A percentile compares a stretch with the other conserved stretches of the same genome.
phyloP scores from a whole-genome alignment of 2,329 filamentous ascomycete genomes.

The Metarhizium brunneum region DNA sequence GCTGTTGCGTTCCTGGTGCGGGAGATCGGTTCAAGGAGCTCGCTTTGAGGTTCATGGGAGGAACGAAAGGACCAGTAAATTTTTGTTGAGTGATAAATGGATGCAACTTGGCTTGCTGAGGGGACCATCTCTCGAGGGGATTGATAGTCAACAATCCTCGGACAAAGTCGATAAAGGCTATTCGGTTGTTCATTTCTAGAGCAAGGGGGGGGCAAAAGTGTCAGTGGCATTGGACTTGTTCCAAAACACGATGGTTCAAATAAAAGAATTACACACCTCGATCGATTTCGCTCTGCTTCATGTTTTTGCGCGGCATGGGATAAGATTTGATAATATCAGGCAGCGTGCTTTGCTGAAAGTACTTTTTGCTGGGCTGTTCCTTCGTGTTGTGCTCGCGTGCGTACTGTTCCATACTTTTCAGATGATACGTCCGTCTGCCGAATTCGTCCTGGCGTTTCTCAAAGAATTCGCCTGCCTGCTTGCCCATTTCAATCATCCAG shows the following conservation, averaged over 20 bases:
- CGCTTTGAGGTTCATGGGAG: conserved; percentile 91
- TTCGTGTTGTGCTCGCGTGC: conserved; percentile 92
- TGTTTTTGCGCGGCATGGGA: conserved; percentile 97
- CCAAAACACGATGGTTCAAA: background rate
- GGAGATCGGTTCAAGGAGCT: conserved; percentile 78
- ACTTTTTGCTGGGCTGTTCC: conserved; percentile 99
- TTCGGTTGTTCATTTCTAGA: conserved; percentile 94
- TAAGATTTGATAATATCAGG: conserved; percentile 98
- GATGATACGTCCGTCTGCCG: conserved; percentile 77
- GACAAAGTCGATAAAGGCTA: conserved; percentile 97
- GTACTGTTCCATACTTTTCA: conserved; percentile 98
- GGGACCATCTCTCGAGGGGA: conserved; percentile 92
- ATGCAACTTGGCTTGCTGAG: conserved; percentile 92
- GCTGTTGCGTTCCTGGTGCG: conserved; percentile 87
- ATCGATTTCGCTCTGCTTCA: conserved; percentile 96
- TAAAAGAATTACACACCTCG: conserved; percentile 51
- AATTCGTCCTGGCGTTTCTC: conserved; percentile 90
- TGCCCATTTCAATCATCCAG: conserved; percentile 99
- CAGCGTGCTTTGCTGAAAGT: conserved; percentile 88
- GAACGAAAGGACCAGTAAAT: conserved; percentile 91
- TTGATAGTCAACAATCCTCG: conserved; percentile 89
- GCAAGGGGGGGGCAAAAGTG: background rate
- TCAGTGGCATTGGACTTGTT: background rate
- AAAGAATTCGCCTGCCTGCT: conserved; percentile 95
- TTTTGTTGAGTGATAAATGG: conserved; percentile 99